phyloP scores from a whole-genome alignment of 208 protist genomes.

The Angomonas desouzai region DNA sequence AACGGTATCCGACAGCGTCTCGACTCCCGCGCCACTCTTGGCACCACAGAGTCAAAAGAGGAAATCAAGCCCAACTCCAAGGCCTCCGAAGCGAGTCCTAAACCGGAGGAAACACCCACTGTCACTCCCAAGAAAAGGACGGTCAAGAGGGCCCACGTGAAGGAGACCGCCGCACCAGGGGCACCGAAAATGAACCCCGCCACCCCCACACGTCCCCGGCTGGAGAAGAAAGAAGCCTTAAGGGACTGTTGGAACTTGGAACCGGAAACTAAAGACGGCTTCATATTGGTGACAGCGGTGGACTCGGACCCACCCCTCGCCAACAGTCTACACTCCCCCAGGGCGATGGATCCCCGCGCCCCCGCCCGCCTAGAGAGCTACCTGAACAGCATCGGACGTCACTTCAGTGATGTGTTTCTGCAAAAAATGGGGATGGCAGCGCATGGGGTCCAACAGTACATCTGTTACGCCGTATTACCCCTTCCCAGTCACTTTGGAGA shows the following conservation, averaged over 20 bases:
- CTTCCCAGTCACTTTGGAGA: slow-evolving; percentile 68
- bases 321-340: slow-evolving; percentile 42
- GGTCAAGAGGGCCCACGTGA: background rate
- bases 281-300: slow-evolving; percentile 8
- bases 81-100: background rate
- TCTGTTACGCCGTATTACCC: slow-evolving; percentile 56
- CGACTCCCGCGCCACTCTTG: slow-evolving; percentile 1
- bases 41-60: background rate
- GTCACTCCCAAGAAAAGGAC: background rate
- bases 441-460: slow-evolving; percentile 26
- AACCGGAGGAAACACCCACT: background rate
- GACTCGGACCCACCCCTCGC: slow-evolving; percentile 13
- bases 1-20: background rate
- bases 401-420: slow-evolving; percentile 63
- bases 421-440: slow-evolving; percentile 44
- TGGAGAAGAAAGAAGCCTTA: background rate
- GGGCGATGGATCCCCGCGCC: slow-evolving; percentile 40
- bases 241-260: slow-evolving; percentile 10
- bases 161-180: background rate
- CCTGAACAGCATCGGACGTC: slow-evolving; percentile 61
- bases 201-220: background rate
- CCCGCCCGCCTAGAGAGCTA: slow-evolving; percentile 60
- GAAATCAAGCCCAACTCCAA: background rate
- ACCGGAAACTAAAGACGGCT: slow-evolving; percentile 18
- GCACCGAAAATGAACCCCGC: too few relatives aligned